Base-by-base conservation (phyloP, 2,329 filamentous ascomycete species). In the Aspergillus chevalieri region DNA sequence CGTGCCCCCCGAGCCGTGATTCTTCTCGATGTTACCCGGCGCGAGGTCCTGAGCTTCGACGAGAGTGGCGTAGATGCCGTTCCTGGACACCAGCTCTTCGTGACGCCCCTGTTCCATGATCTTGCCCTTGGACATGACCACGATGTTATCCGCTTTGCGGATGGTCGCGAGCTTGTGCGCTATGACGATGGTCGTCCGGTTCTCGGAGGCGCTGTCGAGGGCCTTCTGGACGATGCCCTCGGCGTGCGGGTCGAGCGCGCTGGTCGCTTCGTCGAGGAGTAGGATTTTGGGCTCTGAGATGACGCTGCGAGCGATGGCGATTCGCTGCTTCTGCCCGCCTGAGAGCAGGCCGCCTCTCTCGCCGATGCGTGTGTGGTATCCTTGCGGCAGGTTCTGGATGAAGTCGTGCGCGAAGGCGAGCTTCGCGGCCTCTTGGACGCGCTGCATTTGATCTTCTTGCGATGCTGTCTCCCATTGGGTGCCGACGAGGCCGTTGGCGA, bases 251-350 rank as follows among this genome's bases (percentile, higher is more conserved):
- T 95, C 90, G 0, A 95, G 78, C 4, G 88, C 88, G 36, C 85
- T 89, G 0, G 91, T 95, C 1, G 91, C 90, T 68, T 95, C 90
- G 56, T 95, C 90, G 3, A 95, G 82, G 1, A 95, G 79, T 1
- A 95, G 78, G 62, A 95, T 78, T 72, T 87, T 88, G 0, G 89
- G 89, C 56, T 93, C 83, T 2, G 83, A 87, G 19, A 93, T 84
- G 46, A 93, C 79, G 28, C 87, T 87, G 38, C 72, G 55, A 6
- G 73, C 73, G 47, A 74, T 71, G 1, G 72, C 69, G 28, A 75
- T 63, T 6, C 72, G 65, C 51, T 75, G 72, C 45, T 65, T 58
- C 48, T 74, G 71, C 3, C 72, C 72, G 19, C 72, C 72, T 21
- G 66, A 70, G 44, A 73, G 53, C 33, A 64, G 60, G 36, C 65